A percentile compares a stretch with the other conserved stretches of the same genome.
phyloP scores from a whole-genome alignment of 805 yeast genomes.

The Monosporozyma solicola region DNA sequence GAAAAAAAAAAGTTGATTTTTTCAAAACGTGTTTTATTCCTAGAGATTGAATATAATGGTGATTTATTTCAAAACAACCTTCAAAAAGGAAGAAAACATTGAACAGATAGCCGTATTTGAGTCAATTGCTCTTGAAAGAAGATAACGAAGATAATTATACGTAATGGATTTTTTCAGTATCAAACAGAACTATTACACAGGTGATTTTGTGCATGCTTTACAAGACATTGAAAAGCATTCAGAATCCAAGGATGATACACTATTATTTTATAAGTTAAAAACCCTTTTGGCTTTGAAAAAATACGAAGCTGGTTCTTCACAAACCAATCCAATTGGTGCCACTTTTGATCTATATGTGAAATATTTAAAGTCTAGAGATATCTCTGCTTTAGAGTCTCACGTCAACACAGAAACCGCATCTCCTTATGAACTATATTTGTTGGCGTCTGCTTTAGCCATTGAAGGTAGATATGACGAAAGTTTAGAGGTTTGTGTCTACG shows the following conservation, averaged over 20 bases:
- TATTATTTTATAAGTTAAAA: slow-evolving; percentile 30
- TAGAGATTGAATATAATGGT: not conserved
- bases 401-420: slow-evolving; percentile 8
- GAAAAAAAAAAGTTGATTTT: not conserved
- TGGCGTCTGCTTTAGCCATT: slow-evolving; percentile 24
- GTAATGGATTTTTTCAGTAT: slow-evolving; percentile 42
- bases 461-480: slow-evolving; percentile 27
- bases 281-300: slow-evolving; percentile 27
- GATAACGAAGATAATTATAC: not conserved
- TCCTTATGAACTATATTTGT: slow-evolving; percentile 17
- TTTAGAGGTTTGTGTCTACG: slow-evolving; percentile 33
- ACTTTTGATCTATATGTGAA: slow-evolving; percentile 23
- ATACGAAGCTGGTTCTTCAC: slow-evolving; percentile 9
- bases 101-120: not conserved
- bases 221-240: slow-evolving; percentile 33
- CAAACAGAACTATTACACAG: slow-evolving; percentile 53
- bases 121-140: not conserved
- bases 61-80: not conserved
- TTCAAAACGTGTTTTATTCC: not conserved
- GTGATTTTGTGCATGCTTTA: slow-evolving; percentile 41
- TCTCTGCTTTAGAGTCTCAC: slow-evolving; percentile 5
- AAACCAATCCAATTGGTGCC: slow-evolving; percentile 20
- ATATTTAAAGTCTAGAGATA: slow-evolving; percentile 16
- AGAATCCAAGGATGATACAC: slow-evolving; percentile 24
- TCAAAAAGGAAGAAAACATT: not conserved